These are phyloP conservation scores for Scleromitrula shiraiana DNA, from an alignment of 2,329 filamentous ascomycete species.

Conservation along the genomic window DNA sequence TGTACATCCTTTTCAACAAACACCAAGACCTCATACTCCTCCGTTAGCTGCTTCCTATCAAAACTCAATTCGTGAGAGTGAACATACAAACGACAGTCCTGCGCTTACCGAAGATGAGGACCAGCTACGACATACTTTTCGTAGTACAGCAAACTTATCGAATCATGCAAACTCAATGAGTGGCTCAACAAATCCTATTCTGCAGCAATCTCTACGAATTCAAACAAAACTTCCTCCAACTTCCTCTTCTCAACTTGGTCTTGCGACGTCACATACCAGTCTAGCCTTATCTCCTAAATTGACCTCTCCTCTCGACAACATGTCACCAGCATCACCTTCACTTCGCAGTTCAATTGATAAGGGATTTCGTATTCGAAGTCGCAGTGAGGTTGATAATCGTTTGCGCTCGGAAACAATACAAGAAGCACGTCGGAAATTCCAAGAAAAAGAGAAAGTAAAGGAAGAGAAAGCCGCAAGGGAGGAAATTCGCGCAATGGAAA, in stretches of 20 bases:
- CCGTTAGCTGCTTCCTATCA: constrained; percentile 44
- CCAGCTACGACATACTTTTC: constrained; percentile 18
- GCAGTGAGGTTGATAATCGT: constrained; percentile 50
- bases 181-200: constrained; percentile 14
- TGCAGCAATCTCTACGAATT: constrained; percentile 21
- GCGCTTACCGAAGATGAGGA: constrained; percentile 28
- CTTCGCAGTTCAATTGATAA: constrained; percentile 52
- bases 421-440: constrained; percentile 54
- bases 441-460: constrained; percentile 53
- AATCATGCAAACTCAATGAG: constrained; percentile 17
- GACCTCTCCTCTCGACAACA: constrained; percentile 15
- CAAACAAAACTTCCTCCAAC: constrained; percentile 22
- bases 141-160: constrained; percentile 24
- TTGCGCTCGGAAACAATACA: constrained; percentile 50
- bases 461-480: constrained; percentile 55
- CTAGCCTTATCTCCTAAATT: constrained; percentile 18
- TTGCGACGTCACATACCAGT: constrained; percentile 23
- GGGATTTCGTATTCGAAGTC: constrained; percentile 51
- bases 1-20: constrained; percentile 59
- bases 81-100: constrained; percentile 38
- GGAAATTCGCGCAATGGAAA: constrained; percentile 49
- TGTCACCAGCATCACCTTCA: constrained; percentile 38
- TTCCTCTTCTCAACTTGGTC: constrained; percentile 22
- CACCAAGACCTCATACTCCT: constrained; percentile 51
- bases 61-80: constrained; percentile 44